A percentile compares a stretch with the other conserved stretches of the same genome.
phyloP scores from a whole-genome alignment of 495 filamentous ascomycete genomes.

The Apodospora peruviana region DNA sequence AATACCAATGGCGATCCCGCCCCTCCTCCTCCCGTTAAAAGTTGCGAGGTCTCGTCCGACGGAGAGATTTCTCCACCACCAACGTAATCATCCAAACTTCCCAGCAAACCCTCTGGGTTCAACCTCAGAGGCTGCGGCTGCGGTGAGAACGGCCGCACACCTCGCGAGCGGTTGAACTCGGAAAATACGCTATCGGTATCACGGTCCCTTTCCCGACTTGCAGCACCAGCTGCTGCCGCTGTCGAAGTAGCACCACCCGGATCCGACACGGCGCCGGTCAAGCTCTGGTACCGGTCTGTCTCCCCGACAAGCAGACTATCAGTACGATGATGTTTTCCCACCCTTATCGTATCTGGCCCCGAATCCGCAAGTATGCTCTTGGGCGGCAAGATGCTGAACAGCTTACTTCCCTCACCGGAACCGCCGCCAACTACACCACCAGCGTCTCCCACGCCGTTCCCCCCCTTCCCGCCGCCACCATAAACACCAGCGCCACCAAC shows the following conservation, averaged over 20 bases:
- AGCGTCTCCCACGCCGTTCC: slow-evolving; percentile 7
- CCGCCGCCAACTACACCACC: slow-evolving; percentile 13
- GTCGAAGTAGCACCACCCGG: neutral
- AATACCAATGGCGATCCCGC: neutral
- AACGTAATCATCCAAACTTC: slow-evolving; percentile 11
- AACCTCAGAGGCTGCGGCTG: slow-evolving; percentile 36
- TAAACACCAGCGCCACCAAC: slow-evolving; percentile 3
- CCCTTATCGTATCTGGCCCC: slow-evolving; percentile 23
- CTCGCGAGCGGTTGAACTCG: slow-evolving; percentile 41
- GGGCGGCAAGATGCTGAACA: slow-evolving; percentile 54
- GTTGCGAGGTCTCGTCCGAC: no score
- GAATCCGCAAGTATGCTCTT: slow-evolving; percentile 49
- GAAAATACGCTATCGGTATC: slow-evolving; percentile 49
- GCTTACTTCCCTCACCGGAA: slow-evolving; percentile 34
- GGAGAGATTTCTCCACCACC: no score
- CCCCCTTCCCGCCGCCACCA: slow-evolving; percentile 15
- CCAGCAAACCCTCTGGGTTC: slow-evolving; percentile 36
- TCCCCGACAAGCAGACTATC: slow-evolving; percentile 46
- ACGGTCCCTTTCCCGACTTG: slow-evolving; percentile 10
- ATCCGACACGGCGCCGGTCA: slow-evolving; percentile 32
- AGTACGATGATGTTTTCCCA: slow-evolving; percentile 23
- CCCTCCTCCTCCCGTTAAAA: no score
- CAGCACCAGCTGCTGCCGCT: slow-evolving; percentile 7
- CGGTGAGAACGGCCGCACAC: slow-evolving; percentile 49
- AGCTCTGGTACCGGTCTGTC: slow-evolving; percentile 43